A percentile compares a stretch with the other conserved stretches of the same genome.
These are phyloP conservation scores for Stagonosporopsis tanaceti DNA, from an alignment of 2,329 filamentous ascomycete genomes.

Conservation along the genomic window DNA sequence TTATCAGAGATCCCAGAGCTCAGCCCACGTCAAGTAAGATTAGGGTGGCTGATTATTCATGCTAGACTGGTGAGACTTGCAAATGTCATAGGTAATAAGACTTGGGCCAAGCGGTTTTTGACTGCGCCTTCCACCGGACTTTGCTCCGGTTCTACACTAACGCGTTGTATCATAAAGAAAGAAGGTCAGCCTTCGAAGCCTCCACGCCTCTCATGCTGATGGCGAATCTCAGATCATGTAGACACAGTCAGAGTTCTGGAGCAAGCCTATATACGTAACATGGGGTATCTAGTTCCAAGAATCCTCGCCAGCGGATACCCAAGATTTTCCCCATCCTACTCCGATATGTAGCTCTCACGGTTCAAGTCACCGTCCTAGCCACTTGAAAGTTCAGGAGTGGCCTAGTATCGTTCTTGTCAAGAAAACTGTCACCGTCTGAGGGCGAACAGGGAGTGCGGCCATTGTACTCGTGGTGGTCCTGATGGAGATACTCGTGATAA, in stretches of 20 bases:
- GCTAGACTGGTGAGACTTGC: no score
- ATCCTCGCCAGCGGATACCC: neutral
- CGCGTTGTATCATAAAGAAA: neutral
- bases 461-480: neutral
- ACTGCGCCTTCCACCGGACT: slow-evolving; percentile 1
- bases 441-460: no score
- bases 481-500: neutral
- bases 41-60: neutral
- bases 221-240: no score
- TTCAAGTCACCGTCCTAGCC: neutral
- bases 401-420: neutral
- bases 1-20: neutral
- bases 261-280: no score
- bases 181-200: neutral
- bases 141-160: neutral
- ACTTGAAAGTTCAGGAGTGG: neutral
- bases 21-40: neutral
- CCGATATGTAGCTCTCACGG: neutral
- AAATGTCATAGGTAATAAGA: slow-evolving; percentile 6
- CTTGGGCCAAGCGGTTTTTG: neutral
- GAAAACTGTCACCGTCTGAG: neutral
- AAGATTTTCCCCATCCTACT: neutral
- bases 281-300: neutral
- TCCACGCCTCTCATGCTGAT: neutral
- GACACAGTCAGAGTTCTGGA: neutral